Conservation (phyloP, 768 basidiomycete species). For the Kwoniella sp. region DNA sequence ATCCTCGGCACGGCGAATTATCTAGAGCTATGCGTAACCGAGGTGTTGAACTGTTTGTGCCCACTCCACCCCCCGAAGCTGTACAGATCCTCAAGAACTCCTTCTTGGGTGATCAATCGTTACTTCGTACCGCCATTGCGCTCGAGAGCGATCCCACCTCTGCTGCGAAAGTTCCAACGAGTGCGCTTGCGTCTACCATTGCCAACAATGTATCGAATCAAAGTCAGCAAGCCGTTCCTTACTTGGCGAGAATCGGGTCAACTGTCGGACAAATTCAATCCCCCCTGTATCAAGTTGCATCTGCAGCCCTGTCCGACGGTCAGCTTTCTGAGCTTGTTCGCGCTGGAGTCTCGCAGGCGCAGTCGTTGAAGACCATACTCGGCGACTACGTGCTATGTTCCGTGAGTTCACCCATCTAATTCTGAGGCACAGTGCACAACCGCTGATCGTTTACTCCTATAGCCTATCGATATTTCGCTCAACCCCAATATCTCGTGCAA, state of each 20-base stretch:
- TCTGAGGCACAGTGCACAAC: no score
- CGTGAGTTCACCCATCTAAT: background rate
- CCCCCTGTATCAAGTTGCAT: background rate
- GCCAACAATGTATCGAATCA: slow-evolving; percentile 20
- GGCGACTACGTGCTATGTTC: background rate
- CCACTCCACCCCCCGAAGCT: background rate
- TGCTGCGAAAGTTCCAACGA: background rate
- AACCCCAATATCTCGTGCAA: slow-evolving; percentile 25
- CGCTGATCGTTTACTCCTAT: no score
- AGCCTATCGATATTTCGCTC: slow-evolving; percentile 25
- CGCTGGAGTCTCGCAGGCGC: background rate
- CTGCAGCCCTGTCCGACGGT: slow-evolving; percentile 3
- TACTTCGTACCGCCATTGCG: slow-evolving; percentile 7
- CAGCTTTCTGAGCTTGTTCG: background rate
- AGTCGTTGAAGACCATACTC: background rate
- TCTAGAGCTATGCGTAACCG: slow-evolving; percentile 98
- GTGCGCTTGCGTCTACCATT: slow-evolving; percentile 4
- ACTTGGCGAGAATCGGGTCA: slow-evolving; percentile 3
- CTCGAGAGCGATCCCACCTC: background rate
- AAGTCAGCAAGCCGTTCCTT: slow-evolving; percentile 13
- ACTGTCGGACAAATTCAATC: background rate
- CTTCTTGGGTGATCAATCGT: slow-evolving; percentile 25
- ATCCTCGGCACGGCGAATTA: slow-evolving; percentile 86
- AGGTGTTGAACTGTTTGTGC: slow-evolving; percentile 77
- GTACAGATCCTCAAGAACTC: background rate